A percentile compares a stretch with the other conserved stretches of the same genome.
Evolutionary conservation across 2,329 filamentous ascomycete species (phyloP).

Genomic region (Alternaria rosae): DNA sequence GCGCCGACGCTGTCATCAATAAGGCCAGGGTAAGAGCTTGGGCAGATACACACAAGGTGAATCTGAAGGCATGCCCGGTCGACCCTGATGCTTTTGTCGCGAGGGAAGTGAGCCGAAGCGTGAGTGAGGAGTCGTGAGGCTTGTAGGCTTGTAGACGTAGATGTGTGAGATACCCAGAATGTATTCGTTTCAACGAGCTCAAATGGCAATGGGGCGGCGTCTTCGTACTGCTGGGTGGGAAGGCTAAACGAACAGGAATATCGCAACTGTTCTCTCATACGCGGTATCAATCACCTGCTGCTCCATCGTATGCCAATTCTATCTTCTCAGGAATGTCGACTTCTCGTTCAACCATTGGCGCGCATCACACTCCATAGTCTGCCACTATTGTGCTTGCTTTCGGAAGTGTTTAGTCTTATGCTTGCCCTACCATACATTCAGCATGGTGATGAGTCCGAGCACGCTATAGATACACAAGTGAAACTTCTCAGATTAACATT

Average conservation of each 20-base stretch:
- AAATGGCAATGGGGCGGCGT: not conserved
- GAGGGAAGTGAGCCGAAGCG: conserved; percentile 55
- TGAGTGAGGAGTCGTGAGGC: conserved; percentile 11
- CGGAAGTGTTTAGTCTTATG: not conserved
- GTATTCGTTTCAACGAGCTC: not conserved
- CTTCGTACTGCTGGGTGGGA: not conserved
- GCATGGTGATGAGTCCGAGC: not conserved
- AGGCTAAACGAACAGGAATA: not conserved
- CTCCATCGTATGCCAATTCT: not conserved
- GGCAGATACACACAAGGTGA: conserved; percentile 68
- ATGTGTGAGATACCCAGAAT: not conserved
- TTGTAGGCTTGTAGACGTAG: not conserved
- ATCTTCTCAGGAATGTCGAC: not conserved
- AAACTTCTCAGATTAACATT: not conserved
- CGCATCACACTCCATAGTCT: not conserved
- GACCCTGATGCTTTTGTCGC: conserved; percentile 77
- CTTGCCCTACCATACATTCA: not conserved
- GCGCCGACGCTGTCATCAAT: conserved; percentile 59
- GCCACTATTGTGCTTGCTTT: not conserved
- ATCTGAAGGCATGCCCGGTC: conserved; percentile 66
- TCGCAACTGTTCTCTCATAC: not conserved
- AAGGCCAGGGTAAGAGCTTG: conserved; percentile 70
- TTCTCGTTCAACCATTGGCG: not conserved
- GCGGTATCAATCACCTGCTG: not conserved
- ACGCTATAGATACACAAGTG: not conserved